Evolutionary conservation across 2,329 filamentous ascomycete genomes (phyloP).

Genomic region (Colletotrichum australisinense): DNA sequence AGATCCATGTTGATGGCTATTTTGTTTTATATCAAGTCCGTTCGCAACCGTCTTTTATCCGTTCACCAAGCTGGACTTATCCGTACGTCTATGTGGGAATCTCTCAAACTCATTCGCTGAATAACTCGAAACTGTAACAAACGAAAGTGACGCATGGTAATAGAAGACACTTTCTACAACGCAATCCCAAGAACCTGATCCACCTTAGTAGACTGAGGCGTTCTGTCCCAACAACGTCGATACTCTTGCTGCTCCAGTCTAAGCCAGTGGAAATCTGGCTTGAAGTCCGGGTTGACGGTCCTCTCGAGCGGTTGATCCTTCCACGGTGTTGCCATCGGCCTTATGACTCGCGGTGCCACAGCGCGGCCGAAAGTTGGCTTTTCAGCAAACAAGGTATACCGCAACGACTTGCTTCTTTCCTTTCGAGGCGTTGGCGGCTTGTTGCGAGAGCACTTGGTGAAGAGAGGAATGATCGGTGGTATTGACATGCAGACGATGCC

Average conservation of each 20-base stretch:
- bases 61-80: background rate
- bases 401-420: background rate
- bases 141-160: background rate
- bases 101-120: background rate
- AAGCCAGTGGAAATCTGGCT: constrained; percentile 25
- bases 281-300: constrained; percentile 18
- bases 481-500: constrained; percentile 48
- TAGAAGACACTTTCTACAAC: background rate
- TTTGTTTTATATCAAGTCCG: background rate
- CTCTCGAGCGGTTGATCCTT: constrained; percentile 18
- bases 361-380: background rate
- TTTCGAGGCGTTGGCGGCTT: background rate
- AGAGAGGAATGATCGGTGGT: constrained; percentile 44
- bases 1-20: background rate
- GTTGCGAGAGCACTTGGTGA: constrained; percentile 21
- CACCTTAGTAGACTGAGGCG: constrained; percentile 7
- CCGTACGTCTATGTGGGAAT: background rate
- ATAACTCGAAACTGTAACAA: background rate
- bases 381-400: background rate
- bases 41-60: background rate
- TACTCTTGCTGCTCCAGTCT: constrained; percentile 17
- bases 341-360: background rate
- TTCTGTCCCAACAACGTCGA: background rate
- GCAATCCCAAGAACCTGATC: constrained; percentile 30
- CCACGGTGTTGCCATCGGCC: constrained; percentile 33